Base-by-base conservation (phyloP, 2,329 filamentous ascomycete species). In the Nemania bipapillata region DNA sequence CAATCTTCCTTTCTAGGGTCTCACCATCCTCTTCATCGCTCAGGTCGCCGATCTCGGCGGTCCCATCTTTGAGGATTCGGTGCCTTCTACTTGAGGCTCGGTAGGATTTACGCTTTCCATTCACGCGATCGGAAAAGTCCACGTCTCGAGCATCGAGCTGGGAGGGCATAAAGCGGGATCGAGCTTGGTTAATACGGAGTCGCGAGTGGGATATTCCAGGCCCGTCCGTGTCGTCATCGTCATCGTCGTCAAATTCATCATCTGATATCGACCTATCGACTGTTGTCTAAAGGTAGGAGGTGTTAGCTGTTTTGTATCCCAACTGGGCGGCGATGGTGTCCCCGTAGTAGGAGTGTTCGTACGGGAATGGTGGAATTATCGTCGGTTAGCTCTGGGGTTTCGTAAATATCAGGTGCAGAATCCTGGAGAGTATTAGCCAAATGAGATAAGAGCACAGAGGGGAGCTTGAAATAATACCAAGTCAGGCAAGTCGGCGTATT, bases 361-460 rank as follows among this genome's bases (percentile, higher is more conserved):
- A 95, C 92, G 64, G 90, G 92, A 65, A 94, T 83, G 55, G 94
- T 97, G 24, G 94, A 97, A 71, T 89, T 92, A 80, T 97, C 94
- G 77, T 97, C 93, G 65, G 92, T 95, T 73, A 97, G 84, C 64
- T 97, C 94, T 73, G 95, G 94, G 17, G 96, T 98, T 82, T 98
- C 95, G 84, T 97, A 98, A 76, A 97, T 93, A 78, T 98, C 96
- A 73, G 94, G 94, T 30, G 94, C 94, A 63, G 91, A 92, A 82
- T 97, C 94, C 92, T 96, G 32, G 24, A 72, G n/a, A 63, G 68
- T 71, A 68, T 66, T 35, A 70, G 62, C 49, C 28, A 49, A 52
- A 40, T 24, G 53, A 17, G 11, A 32, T 22, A 12, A 49, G 40
- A 40, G 58, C 47, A 52, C 40, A 6, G 11, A 20, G 52, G 62